These are phyloP conservation scores for Coemansia sp. DNA, from an alignment of 192 early-diverging fungal genomes.

Conservation along the genomic window DNA sequence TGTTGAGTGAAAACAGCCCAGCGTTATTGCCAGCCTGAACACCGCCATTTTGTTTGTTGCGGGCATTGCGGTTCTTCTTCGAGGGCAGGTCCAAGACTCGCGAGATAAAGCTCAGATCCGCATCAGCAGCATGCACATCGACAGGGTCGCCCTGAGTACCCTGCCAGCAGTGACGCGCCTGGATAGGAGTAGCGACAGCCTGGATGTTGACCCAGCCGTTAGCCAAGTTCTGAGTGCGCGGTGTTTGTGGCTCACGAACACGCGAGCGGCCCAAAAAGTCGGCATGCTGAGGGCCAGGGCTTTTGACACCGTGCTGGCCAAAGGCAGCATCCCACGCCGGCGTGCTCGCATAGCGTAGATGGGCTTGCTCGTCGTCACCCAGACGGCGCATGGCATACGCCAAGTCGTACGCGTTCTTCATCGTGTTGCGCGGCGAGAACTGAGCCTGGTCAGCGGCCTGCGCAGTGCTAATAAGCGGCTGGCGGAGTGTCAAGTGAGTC, in stretches of 20 bases:
- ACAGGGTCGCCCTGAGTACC: conserved; percentile 53
- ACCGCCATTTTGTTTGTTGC: conserved; percentile 18
- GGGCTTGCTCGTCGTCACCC: conserved; percentile 61
- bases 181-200: conserved; percentile 46
- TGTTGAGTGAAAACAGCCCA: conserved; percentile 47
- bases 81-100: conserved; percentile 43
- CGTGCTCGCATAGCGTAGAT: conserved; percentile 41
- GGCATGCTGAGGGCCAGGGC: conserved; percentile 35
- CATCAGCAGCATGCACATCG: conserved; percentile 48
- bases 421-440: conserved; percentile 56
- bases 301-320: conserved; percentile 50
- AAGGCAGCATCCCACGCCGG: conserved; percentile 51
- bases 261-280: conserved; percentile 22
- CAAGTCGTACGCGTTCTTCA: conserved; percentile 76
- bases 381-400: conserved; percentile 76
- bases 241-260: conserved; percentile 24
- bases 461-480: conserved; percentile 11
- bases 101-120: conserved; percentile 51
- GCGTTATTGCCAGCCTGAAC: conserved; percentile 2
- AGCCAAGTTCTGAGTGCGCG: conserved; percentile 42
- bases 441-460: conserved; percentile 16
- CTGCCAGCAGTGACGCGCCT: conserved; percentile 56
- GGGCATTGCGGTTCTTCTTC: conserved; percentile 44
- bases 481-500: conserved; percentile 28
- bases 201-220: conserved; percentile 53